Conservation (phyloP, 176 grass and related monocot genomes). For the Phyllostachys edulis region DNA sequence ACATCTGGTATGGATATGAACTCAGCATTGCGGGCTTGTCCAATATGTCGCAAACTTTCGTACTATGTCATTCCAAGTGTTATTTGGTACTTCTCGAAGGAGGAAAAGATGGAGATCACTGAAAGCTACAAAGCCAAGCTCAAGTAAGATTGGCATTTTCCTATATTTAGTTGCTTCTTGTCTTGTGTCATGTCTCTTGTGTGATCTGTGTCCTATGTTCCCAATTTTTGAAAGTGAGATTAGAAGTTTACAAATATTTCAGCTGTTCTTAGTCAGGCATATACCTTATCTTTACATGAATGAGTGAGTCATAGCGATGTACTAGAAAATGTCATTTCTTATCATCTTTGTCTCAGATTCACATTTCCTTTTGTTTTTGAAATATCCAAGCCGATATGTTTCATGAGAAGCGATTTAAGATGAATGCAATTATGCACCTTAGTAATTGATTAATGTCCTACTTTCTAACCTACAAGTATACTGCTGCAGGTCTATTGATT, state of each 20-base stretch:
- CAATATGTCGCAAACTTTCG: slow-evolving; percentile 79
- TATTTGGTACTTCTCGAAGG: slow-evolving; percentile 87
- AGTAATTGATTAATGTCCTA: slow-evolving; percentile 6
- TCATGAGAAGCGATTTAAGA: slow-evolving; percentile 17
- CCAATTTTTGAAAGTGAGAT: background rate
- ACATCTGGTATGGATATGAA: slow-evolving; percentile 93
- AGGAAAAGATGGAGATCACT: slow-evolving; percentile 81
- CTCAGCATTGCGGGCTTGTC: slow-evolving; percentile 78
- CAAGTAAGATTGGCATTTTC: slow-evolving; percentile 59
- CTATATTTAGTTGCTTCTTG: background rate
- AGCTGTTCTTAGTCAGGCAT: background rate
- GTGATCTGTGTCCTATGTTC: background rate
- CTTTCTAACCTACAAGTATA: slow-evolving; percentile 30
- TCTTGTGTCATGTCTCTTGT: background rate
- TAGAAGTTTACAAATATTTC: slow-evolving; percentile 1
- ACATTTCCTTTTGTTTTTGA: background rate
- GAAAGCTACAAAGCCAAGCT: slow-evolving; percentile 93
- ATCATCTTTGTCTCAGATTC: background rate
- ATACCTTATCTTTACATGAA: background rate
- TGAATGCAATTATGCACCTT: background rate
- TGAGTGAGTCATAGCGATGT: background rate
- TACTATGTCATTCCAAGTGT: slow-evolving; percentile 96
- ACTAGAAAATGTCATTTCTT: slow-evolving; percentile 10
- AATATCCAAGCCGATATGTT: background rate
- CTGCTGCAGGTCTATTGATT: slow-evolving; percentile 87